Evolutionary conservation across 169 alveolate genomes (phyloP), one percentile per base, ranked within the genome.

Genomic region (Plasmodium reichenowi): DNA sequence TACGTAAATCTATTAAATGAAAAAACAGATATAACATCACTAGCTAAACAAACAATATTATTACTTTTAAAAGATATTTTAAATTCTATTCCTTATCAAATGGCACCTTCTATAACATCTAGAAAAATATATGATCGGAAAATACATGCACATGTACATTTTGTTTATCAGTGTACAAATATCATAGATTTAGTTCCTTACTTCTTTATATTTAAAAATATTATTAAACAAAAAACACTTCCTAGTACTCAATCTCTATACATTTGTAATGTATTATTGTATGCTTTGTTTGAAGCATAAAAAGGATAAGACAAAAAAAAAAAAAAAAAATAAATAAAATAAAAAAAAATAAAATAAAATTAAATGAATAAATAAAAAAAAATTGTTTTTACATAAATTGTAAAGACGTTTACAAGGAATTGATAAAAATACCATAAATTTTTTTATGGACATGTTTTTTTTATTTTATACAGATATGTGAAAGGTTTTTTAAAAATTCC

Each of bases 221-320:
- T 86, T 17, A 72, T 86, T 32, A 70, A 72, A 38, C 75, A 86
- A 50, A 86, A 72, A 54, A 86, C 74, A 10, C 62, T 86, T 22
- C 92, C 92, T 3, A 86, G 88, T 15, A 59, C 62, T 8, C 88
- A 86, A 47, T 72, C 92, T 20, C 48, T 86, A 8, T 86, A 72
- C 70, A 72, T 86, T n/a, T 72, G 92, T 38, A 86, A 72, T 67
- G 92, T 70, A 13, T 50, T 86, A 58, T 12, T 86, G 26, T 86
- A 72, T 58, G 86, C 92, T 50, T 72, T 86, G 75, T 72, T 72
- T 73, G 92, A 86, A 63, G 91, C 91, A 29, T 83, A 68, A 67
- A 66, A 45, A 15, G 17, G 2, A 17, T 17, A 56, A 56, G 9
- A 56, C n/a, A 6, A 52, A 0, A 15, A 52, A 12, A 52, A 52